These are phyloP conservation scores for Daldinia grandis DNA, from an alignment of 495 filamentous ascomycete genomes.

Conservation along the genomic window DNA sequence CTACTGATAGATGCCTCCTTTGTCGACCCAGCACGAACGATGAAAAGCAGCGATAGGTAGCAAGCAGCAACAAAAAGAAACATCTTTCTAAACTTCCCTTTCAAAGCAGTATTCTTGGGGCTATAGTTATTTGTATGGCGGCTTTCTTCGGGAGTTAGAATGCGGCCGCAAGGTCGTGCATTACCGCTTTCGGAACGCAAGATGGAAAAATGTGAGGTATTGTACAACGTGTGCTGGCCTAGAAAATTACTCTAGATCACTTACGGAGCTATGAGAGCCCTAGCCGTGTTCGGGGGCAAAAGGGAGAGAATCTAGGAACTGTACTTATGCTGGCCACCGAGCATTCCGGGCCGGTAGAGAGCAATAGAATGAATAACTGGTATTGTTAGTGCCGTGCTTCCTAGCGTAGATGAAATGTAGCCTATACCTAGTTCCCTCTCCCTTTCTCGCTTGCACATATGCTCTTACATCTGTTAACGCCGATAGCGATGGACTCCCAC, in stretches of 20 bases:
- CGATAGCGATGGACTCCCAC: conserved; percentile 10
- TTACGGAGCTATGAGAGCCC: conserved; percentile 28
- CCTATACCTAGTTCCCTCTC: conserved; percentile 2
- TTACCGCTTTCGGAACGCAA: conserved; percentile 46
- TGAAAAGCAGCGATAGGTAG: conserved; percentile 15
- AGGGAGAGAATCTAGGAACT: conserved; percentile 14
- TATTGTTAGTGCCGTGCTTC: conserved; percentile 5
- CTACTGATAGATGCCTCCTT: conserved; percentile 37
- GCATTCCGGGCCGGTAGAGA: conserved; percentile 38
- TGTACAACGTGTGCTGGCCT: conserved; percentile 21
- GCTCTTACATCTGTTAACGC: conserved; percentile 10
- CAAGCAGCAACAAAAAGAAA: conserved; percentile 40
- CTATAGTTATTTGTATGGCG: conserved; percentile 47
- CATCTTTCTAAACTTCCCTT: conserved; percentile 17
- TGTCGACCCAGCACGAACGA: conserved; percentile 32
- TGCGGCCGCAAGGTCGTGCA: conserved; percentile 30
- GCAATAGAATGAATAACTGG: not conserved
- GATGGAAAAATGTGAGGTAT: conserved; percentile 25
- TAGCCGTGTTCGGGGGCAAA: conserved; percentile 43
- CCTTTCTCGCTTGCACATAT: not conserved
- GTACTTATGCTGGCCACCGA: conserved; percentile 34
- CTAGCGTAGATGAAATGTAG: not conserved
- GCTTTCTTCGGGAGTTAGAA: conserved; percentile 38
- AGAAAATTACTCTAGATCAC: conserved; percentile 32
- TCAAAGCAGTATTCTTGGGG: conserved; percentile 36